These are phyloP conservation scores for Venturia carpophila DNA, from an alignment of 2,329 filamentous ascomycete genomes.

Conservation along the genomic window DNA sequence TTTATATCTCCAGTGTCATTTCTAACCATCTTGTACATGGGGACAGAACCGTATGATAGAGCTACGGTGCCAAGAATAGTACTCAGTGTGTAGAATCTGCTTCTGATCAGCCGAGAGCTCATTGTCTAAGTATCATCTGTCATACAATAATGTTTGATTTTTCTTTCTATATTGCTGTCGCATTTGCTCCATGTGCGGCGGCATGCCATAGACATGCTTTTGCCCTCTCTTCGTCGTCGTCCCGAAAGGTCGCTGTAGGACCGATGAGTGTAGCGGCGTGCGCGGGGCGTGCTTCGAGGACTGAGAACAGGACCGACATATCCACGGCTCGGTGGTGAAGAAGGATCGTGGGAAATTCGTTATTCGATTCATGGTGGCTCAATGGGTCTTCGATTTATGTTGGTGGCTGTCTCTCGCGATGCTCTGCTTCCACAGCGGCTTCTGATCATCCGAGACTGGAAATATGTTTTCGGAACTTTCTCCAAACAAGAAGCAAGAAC, in stretches of 20 bases:
- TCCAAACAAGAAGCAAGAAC: neutral
- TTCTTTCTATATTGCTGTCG: constrained; percentile 56
- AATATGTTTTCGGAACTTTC: neutral
- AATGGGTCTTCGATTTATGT: constrained; percentile 19
- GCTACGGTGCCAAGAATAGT: constrained; percentile 73
- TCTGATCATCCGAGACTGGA: neutral
- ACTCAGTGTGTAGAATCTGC: constrained; percentile 65
- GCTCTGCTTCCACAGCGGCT: neutral
- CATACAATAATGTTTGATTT: constrained; percentile 59
- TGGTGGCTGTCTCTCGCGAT: neutral
- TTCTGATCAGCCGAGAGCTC: constrained; percentile 5
- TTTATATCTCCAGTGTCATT: neutral
- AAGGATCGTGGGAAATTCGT: constrained; percentile 13
- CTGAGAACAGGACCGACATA: constrained; percentile 32
- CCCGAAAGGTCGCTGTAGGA: constrained; percentile 27
- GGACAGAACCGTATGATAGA: constrained; percentile 74
- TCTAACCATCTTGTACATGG: constrained; percentile 79
- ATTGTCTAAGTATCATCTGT: neutral
- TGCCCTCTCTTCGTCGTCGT: constrained; percentile 27
- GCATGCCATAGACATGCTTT: constrained; percentile 24
- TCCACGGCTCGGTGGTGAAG: constrained; percentile 28
- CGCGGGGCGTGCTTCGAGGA: constrained; percentile 4
- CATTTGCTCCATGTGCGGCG: constrained; percentile 56
- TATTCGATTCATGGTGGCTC: constrained; percentile 15
- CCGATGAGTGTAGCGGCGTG: constrained; percentile 19